These are phyloP conservation scores for Candolleomyces efflorescens DNA, from an alignment of 768 basidiomycete genomes.

Conservation along the genomic window DNA sequence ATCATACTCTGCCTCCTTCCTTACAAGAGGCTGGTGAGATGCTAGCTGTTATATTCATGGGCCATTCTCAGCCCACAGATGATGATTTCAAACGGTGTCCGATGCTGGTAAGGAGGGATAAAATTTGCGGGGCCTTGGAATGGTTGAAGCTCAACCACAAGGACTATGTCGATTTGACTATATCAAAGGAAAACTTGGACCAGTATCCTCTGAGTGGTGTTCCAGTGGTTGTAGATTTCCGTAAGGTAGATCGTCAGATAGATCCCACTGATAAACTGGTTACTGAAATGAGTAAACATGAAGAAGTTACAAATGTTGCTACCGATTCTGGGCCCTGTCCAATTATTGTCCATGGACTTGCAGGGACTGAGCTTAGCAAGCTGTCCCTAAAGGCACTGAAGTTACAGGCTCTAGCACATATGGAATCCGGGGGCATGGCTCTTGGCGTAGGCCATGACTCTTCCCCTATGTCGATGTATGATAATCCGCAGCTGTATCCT, in stretches of 20 bases:
- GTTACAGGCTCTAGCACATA: no score
- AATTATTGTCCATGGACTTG: no score
- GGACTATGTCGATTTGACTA: conserved; percentile 20
- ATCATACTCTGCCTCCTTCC: conserved; percentile 16
- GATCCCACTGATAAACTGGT: no score
- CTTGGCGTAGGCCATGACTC: no score
- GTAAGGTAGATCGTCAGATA: conserved; percentile 15
- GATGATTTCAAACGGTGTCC: conserved; percentile 16
- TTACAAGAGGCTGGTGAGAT: conserved; percentile 8
- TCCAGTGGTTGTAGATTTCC: not conserved
- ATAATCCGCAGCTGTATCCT: conserved; percentile 1
- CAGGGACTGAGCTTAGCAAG: no score
- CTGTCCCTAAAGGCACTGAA: no score
- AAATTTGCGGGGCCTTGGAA: conserved; percentile 18
- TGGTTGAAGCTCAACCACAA: conserved; percentile 25
- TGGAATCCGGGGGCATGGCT: no score
- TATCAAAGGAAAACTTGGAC: conserved; percentile 14
- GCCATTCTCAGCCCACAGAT: not conserved
- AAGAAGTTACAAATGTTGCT: no score
- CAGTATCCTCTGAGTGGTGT: conserved; percentile 4
- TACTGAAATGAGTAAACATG: no score
- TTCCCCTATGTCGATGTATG: conserved; percentile 13
- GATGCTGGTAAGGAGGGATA: conserved; percentile 18
- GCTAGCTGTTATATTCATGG: not conserved
- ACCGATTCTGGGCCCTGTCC: no score